These are phyloP conservation scores for Cystodermella granulosa DNA, from an alignment of 1,284 basidiomycete species.

Conservation along the genomic window DNA sequence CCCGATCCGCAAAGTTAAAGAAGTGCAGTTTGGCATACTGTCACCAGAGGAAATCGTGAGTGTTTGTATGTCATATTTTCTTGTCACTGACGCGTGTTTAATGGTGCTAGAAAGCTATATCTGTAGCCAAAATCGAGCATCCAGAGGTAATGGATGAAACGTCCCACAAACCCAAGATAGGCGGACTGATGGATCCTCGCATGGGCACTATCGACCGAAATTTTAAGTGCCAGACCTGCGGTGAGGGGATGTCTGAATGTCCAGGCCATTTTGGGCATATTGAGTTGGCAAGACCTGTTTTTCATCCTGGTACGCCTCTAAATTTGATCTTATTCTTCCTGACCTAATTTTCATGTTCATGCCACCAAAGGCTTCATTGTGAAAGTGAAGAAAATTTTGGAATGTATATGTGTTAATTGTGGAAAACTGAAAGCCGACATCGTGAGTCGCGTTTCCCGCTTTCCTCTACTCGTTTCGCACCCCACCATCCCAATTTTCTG, in stretches of 20 bases:
- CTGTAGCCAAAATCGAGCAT: slow-evolving; percentile 96
- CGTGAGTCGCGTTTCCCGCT: slow-evolving; percentile 70
- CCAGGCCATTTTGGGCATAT: slow-evolving; percentile 99
- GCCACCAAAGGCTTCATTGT: slow-evolving; percentile 78
- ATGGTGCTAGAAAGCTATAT: slow-evolving; percentile 96
- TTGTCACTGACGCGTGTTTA: slow-evolving; percentile 10
- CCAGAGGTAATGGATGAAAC: slow-evolving; percentile 97
- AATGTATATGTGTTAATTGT: slow-evolving; percentile 97
- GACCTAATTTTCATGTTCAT: slow-evolving; percentile 3
- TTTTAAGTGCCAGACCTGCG: slow-evolving; percentile 99
- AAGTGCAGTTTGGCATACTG: slow-evolving; percentile 98
- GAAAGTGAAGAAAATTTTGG: slow-evolving; percentile 99
- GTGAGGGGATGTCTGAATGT: slow-evolving; percentile 96
- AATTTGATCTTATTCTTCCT: slow-evolving; percentile 3
- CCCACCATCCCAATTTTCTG: slow-evolving; percentile 88
- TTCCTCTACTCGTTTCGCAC: slow-evolving; percentile 83
- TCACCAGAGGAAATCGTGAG: slow-evolving; percentile 99
- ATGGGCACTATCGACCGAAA: slow-evolving; percentile 99
- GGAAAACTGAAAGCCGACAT: slow-evolving; percentile 95
- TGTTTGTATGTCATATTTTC: slow-evolving; percentile 19
- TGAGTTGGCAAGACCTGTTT: slow-evolving; percentile 93
- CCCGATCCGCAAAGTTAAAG: slow-evolving; percentile 89
- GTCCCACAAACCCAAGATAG: slow-evolving; percentile 81
- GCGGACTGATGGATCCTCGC: slow-evolving; percentile 94
- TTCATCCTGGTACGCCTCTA: slow-evolving; percentile 87